Evolutionary conservation across 2,329 filamentous ascomycete species (phyloP), one percentile per base, ranked within the genome.

Genomic region (Penicillium paneum): DNA sequence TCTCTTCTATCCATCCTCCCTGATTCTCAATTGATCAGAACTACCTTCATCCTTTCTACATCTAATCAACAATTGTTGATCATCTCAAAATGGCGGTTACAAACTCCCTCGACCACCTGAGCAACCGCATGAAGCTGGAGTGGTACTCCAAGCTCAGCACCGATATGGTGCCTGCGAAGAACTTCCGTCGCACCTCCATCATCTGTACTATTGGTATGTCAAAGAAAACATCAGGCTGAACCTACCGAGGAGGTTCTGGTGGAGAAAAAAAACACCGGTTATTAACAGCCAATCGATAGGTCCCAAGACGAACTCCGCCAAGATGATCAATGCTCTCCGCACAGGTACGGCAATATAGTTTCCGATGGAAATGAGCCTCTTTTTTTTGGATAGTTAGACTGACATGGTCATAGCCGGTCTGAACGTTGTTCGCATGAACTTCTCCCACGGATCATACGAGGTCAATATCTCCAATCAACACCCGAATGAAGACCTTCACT

Each of bases 351-450:
- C 29, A 31, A 50, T 64, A 32, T 15, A 38, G 13, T 41, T 53
- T 51, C 42, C 39, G 13, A 44, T 32, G 38, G 40, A 44, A 39
- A 29, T 13, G 7, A 4, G 31, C 15, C 41, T 8, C 12, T 26
- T 49, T 42, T 49, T 42, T n/a, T 46, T 17, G 55, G 59, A 52
- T 54, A 64, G 42, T 62, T 56, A 58, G 39, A 46, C 54, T 55
- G 48, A 67, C 51, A 40, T n/a, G 35, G 32, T 19, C 45, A 64
- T 62, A 79, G 88, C 88, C 64, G 94, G 94, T 78, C 87, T 97
- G 70, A 97, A 97, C 79, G 91, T 99, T 66, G 94, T 97, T 67
- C 93, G 94, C 80, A 99, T 99, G 94, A 99, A 99, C 88, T 97
- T 97, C 76, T 96, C 89, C 63, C 90, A 96, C 78, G 90, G 90